A percentile compares a stretch with the other conserved stretches of the same genome.
These are phyloP conservation scores for Actinomortierella wolfii DNA, from an alignment of 371 early-diverging fungal species.

Conservation along the genomic window DNA sequence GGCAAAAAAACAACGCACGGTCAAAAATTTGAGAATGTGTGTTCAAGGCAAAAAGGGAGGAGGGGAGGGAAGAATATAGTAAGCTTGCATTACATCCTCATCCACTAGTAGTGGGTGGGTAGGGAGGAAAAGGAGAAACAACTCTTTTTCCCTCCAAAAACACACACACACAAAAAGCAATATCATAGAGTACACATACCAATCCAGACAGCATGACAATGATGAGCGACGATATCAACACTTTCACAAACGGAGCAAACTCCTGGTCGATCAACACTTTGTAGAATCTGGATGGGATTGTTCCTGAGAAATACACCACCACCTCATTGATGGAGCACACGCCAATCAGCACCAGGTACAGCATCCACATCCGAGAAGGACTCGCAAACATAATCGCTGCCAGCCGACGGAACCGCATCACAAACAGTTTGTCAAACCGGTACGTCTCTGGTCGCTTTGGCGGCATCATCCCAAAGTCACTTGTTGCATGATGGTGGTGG, in stretches of 20 bases:
- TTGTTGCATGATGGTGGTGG: neutral
- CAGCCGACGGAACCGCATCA: conserved; percentile 52
- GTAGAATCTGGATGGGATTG: conserved; percentile 76
- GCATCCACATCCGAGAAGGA: conserved; percentile 48
- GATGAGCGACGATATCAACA: conserved; percentile 55
- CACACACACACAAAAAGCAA: neutral
- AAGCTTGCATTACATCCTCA: neutral
- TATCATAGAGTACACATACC: conserved; percentile 51
- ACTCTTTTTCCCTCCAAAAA: neutral
- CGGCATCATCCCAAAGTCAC: neutral
- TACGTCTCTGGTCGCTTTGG: conserved; percentile 36
- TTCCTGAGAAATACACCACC: conserved; percentile 73
- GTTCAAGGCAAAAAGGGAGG: neutral
- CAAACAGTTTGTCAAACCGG: conserved; percentile 55
- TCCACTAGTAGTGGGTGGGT: neutral
- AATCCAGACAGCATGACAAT: conserved; percentile 63
- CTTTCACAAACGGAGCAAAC: conserved; percentile 54
- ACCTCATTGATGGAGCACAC: conserved; percentile 58
- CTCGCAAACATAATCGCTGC: conserved; percentile 49
- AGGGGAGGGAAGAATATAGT: neutral
- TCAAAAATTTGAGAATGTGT: neutral
- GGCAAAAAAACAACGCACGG: neutral
- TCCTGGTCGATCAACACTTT: conserved; percentile 67
- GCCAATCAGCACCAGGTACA: conserved; percentile 53
- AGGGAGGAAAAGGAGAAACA: neutral